Conservation (phyloP, 2,329 filamentous ascomycete species). For the Botrytis sinoallii region DNA sequence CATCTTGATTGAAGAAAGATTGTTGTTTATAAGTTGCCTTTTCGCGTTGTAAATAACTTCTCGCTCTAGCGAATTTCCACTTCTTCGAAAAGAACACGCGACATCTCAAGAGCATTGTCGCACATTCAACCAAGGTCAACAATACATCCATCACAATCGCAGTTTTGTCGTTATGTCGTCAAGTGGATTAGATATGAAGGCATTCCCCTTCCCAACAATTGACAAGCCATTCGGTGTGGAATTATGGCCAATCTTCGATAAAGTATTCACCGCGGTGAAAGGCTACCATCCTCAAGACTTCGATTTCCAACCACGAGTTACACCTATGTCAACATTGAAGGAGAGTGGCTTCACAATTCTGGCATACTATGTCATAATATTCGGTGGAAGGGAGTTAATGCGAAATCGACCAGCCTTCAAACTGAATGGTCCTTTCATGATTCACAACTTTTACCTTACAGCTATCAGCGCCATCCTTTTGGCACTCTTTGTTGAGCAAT, state of each 20-base stretch:
- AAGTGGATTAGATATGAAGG: constrained; percentile 18
- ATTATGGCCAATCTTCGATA: constrained; percentile 93
- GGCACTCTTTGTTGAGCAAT: constrained; percentile 84
- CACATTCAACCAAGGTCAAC: not conserved
- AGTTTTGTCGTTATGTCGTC: constrained; percentile 19
- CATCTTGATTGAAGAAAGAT: not conserved
- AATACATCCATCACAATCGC: not conserved
- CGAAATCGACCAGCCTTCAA: constrained; percentile 80
- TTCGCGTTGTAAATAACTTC: constrained; percentile 19
- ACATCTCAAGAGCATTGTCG: not conserved
- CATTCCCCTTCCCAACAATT: constrained; percentile 69
- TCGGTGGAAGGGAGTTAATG: constrained; percentile 91
- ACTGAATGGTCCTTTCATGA: constrained; percentile 84
- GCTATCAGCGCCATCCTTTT: constrained; percentile 77
- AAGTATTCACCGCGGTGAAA: constrained; percentile 70
- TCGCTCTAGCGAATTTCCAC: constrained; percentile 17
- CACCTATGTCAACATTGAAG: constrained; percentile 85
- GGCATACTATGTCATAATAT: constrained; percentile 90
- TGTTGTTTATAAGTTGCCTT: constrained; percentile 12
- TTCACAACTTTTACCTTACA: constrained; percentile 96
- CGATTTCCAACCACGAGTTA: constrained; percentile 74
- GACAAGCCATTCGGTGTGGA: constrained; percentile 89
- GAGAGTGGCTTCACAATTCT: constrained; percentile 77
- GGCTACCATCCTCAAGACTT: constrained; percentile 88
- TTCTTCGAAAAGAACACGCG: constrained; percentile 16